A percentile compares a stretch with the other conserved stretches of the same genome.
phyloP scores from a whole-genome alignment of 352 stramenopile genomes.

The Phytophthora parvispora region DNA sequence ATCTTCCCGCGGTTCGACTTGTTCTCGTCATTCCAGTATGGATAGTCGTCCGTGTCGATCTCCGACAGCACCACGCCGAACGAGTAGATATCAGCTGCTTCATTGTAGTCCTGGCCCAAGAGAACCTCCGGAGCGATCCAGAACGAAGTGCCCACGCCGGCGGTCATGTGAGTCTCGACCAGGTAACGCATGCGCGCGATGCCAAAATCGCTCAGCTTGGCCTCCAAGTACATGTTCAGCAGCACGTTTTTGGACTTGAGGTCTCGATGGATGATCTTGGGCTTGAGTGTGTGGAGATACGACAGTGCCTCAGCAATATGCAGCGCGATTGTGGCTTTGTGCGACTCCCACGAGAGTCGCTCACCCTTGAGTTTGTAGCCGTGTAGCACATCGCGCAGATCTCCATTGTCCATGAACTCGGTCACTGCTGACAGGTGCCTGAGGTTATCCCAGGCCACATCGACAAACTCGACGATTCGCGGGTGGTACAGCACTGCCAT shows the following conservation, averaged over 20 bases:
- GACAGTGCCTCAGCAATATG: constrained; percentile 61
- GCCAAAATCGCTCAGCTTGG: constrained; percentile 81
- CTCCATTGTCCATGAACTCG: constrained; percentile 69
- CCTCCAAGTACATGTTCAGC: constrained; percentile 63
- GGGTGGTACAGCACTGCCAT: constrained; percentile 54
- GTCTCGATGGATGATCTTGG: constrained; percentile 60
- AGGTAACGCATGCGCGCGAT: constrained; percentile 49
- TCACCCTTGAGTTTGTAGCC: constrained; percentile 44
- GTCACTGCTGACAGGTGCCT: constrained; percentile 55
- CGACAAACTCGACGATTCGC: constrained; percentile 59
- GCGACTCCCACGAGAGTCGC: constrained; percentile 44
- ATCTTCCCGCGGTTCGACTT: constrained; percentile 40
- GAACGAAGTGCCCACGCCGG: constrained; percentile 47
- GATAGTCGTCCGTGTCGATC: constrained; percentile 61
- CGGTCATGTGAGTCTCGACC: constrained; percentile 53
- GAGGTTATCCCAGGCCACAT: constrained; percentile 54
- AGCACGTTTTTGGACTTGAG: constrained; percentile 63
- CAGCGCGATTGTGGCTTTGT: constrained; percentile 59
- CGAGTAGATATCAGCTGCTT: constrained; percentile 67
- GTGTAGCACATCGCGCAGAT: constrained; percentile 59
- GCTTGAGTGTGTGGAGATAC: constrained; percentile 63
- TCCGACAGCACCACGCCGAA: constrained; percentile 65
- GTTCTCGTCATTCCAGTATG: constrained; percentile 48
- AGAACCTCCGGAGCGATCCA: constrained; percentile 71
- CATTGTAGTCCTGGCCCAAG: constrained; percentile 58